Conservation (phyloP, 2,329 filamentous ascomycete genomes). For the Balansia obtecta region DNA sequence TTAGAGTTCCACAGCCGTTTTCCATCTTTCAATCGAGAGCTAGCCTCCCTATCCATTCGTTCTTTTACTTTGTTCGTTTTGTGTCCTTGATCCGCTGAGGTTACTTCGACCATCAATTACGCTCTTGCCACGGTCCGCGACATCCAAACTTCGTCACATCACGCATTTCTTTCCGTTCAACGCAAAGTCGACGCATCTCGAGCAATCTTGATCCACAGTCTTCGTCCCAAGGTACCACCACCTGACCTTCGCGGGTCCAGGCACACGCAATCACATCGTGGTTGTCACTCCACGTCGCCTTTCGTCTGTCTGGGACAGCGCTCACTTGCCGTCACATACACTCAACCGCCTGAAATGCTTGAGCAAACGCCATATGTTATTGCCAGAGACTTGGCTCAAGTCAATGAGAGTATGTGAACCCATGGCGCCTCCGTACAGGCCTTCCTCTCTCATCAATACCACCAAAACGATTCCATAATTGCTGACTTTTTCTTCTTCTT, state of each 20-base stretch:
- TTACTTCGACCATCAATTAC: not conserved
- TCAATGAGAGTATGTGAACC: constrained; percentile 17
- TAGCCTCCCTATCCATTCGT: constrained; percentile 13
- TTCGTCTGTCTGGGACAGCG: not conserved
- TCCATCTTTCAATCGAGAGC: constrained; percentile 9
- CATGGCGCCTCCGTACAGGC: not conserved
- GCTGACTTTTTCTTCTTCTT: not conserved
- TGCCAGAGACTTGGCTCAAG: constrained; percentile 18
- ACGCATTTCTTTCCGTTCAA: not conserved
- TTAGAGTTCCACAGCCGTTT: constrained; percentile 13
- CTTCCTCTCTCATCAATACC: not conserved
- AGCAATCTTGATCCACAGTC: not conserved
- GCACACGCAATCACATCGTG: not conserved
- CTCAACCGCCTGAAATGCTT: constrained; percentile 4
- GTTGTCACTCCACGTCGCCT: not conserved
- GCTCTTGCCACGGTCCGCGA: constrained; percentile 6
- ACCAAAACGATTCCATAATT: not conserved
- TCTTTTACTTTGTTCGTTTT: not conserved
- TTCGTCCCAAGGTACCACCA: not conserved
- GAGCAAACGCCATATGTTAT: constrained; percentile 7
- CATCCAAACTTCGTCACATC: not conserved
- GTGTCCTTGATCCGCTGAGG: not conserved
- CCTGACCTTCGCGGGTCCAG: not conserved
- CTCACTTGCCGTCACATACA: constrained; percentile 4
- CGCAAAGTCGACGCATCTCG: not conserved